These are phyloP conservation scores for Babesia caballi DNA, from an alignment of 169 alveolate genomes.

Conservation along the genomic window DNA sequence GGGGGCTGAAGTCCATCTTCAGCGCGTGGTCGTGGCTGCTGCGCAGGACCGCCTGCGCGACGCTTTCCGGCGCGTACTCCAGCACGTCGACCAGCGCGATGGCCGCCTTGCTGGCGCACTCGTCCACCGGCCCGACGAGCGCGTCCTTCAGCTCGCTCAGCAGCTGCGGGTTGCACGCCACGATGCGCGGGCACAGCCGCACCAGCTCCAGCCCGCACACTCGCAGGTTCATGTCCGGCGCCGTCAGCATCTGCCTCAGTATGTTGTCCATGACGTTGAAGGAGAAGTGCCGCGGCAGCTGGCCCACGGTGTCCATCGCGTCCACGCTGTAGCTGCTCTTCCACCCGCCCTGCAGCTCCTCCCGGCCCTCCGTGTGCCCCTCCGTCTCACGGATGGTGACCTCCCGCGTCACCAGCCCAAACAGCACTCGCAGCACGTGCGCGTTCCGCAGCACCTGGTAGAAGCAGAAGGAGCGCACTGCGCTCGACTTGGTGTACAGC, in stretches of 20 bases:
- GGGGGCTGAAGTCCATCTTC: neutral
- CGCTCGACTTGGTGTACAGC: constrained; percentile 48
- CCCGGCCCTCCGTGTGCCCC: neutral
- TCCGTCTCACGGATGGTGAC: constrained; percentile 1
- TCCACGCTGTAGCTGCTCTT: neutral
- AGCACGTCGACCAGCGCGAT: constrained; percentile 1
- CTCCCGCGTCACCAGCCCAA: constrained; percentile 17
- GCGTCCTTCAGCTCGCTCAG: constrained; percentile 20
- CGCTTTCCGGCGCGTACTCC: constrained; percentile 3
- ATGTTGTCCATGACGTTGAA: constrained; percentile 36
- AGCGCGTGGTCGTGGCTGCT: constrained; percentile 32
- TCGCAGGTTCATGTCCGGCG: constrained; percentile 32
- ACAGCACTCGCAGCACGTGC: constrained; percentile 20
- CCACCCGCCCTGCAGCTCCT: no score
- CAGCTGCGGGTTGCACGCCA: constrained; percentile 46
- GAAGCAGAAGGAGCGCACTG: constrained; percentile 51
- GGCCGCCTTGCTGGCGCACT: constrained; percentile 27
- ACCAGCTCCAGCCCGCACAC: constrained; percentile 33
- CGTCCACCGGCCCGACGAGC: constrained; percentile 39
- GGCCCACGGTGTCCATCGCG: constrained; percentile 20
- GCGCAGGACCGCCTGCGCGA: constrained; percentile 17
- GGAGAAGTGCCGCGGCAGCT: constrained; percentile 20
- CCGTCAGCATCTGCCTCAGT: constrained; percentile 25
- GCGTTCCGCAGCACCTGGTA: constrained; percentile 43
- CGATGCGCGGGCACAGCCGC: constrained; percentile 35